Percentiles rank a stretch among this genome's conserved stretches.
phyloP scores from a whole-genome alignment of 495 filamentous ascomycete genomes.

The Aspergillus diversus region DNA sequence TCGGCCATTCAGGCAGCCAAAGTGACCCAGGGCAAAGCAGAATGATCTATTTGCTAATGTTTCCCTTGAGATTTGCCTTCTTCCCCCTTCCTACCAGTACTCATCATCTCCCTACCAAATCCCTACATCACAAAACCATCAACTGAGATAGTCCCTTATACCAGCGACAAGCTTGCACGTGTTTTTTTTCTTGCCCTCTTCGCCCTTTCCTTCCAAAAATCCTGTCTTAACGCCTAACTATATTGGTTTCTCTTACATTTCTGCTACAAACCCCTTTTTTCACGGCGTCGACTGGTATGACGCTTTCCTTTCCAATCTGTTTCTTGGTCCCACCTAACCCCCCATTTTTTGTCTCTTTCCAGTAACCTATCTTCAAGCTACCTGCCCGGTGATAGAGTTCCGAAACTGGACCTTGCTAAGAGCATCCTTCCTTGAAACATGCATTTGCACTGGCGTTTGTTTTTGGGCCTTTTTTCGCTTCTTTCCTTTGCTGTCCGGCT shows the following conservation, averaged over 20 bases:
- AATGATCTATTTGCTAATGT: constrained; percentile 28
- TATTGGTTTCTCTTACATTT: background rate
- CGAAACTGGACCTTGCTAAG: too few species aligned
- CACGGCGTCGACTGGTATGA: background rate
- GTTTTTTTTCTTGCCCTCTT: constrained; percentile 2
- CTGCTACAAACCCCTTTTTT: too few species aligned
- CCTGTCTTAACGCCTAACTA: constrained; percentile 2
- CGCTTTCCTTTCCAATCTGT: background rate
- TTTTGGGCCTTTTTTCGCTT: constrained; percentile 8
- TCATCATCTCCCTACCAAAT: background rate
- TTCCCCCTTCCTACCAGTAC: background rate
- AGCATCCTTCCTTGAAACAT: constrained; percentile 3
- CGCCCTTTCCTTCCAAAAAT: constrained; percentile 2
- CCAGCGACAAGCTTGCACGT: background rate
- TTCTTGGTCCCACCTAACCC: background rate
- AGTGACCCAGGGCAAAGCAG: constrained; percentile 53
- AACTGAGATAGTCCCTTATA: background rate
- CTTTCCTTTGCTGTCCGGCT: constrained; percentile 10
- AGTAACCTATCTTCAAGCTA: background rate
- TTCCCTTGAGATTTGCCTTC: background rate
- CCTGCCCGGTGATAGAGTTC: too few species aligned
- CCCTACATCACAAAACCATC: too few species aligned
- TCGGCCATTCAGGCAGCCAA: constrained; percentile 93
- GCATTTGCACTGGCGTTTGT: constrained; percentile 5
- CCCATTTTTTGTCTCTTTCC: background rate